Conservation (phyloP, 768 basidiomycete genomes). For the Leccinum arenicola region DNA sequence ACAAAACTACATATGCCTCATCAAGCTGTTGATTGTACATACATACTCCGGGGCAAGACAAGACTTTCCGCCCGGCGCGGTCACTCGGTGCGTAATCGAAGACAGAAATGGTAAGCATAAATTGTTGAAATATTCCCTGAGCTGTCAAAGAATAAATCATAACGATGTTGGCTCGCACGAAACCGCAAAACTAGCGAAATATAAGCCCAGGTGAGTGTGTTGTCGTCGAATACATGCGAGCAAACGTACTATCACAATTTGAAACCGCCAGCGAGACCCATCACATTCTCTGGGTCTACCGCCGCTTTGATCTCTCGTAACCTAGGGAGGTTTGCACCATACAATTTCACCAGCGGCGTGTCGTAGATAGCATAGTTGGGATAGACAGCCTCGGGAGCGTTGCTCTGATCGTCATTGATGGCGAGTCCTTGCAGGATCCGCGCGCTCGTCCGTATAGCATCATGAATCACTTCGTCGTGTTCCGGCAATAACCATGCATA, state of each 20-base stretch:
- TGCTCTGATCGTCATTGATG: constrained; percentile 31
- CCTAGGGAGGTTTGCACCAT: background rate
- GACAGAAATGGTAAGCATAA: too few relatives aligned
- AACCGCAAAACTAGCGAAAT: too few relatives aligned
- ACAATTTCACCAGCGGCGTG: background rate
- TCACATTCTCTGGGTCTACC: background rate
- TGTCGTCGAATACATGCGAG: background rate
- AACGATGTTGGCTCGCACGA: too few relatives aligned
- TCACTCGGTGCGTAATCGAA: too few relatives aligned
- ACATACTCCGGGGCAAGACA: background rate
- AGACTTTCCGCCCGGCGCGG: background rate
- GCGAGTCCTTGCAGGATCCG: constrained; percentile 38
- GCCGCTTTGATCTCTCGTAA: background rate
- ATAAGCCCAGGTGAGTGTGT: background rate
- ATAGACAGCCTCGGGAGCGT: background rate
- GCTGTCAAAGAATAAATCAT: too few relatives aligned
- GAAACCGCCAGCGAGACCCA: background rate
- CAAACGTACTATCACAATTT: background rate
- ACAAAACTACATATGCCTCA: too few relatives aligned
- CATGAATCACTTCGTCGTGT: constrained; percentile 24
- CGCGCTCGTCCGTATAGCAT: constrained; percentile 37
- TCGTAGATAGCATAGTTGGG: background rate
- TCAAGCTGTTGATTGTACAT: background rate
- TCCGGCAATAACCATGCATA: constrained; percentile 1
- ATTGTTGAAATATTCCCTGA: too few relatives aligned